Base-by-base conservation (phyloP, 2,329 filamentous ascomycete species). In the Teratosphaeria pseudoeucalypti region DNA sequence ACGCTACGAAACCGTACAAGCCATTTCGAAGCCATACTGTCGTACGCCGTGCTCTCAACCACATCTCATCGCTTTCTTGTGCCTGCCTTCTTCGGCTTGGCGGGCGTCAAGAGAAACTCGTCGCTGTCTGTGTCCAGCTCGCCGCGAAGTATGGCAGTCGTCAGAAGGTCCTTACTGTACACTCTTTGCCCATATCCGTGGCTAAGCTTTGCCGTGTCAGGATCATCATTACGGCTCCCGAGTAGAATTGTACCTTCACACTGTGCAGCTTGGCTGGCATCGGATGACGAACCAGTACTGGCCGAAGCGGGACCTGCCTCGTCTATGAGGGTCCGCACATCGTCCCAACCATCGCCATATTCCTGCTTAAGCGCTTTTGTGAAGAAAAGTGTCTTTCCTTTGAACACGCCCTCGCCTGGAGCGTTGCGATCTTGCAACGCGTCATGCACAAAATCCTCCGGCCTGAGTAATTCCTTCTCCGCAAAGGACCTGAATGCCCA, bases 371-470 rank as follows among this genome's bases (percentile, higher is more conserved):
- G 67, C 2, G 71, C 66, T 10, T 71, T 71, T 0, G 79, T 81
- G 67, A 81, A 76, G 64, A 79, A 81, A 29, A 82, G 70, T 6
- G 73, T 76, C 63, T 77, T 78, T 60, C 77, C 77, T 66, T 84
- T 82, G 0, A 82, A 75, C 58, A 78, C 77, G 52, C 73, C 70
- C 1, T 76, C 70, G 39, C 71, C 63, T 5, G 63, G 60, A 29
- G 69, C 71, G 10, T 77, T 62, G 1, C 67, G 66, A 3, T 70
- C 64, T 0, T 61, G 58, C 3, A 67, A 37, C 19, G 61, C 57
- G 1, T 57, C 34, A 49, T 67, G 64, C 3, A 78, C 64, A 26
- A 67, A 71, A 54, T 75, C 72, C 0, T 67, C 58, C 1, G 73
- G 64, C 2, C 73, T 66, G 4, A 78, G 72, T 16, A 80, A 66